Conservation (phyloP, 1,139 yeast species). For the Saccharomyces hybrid region DNA sequence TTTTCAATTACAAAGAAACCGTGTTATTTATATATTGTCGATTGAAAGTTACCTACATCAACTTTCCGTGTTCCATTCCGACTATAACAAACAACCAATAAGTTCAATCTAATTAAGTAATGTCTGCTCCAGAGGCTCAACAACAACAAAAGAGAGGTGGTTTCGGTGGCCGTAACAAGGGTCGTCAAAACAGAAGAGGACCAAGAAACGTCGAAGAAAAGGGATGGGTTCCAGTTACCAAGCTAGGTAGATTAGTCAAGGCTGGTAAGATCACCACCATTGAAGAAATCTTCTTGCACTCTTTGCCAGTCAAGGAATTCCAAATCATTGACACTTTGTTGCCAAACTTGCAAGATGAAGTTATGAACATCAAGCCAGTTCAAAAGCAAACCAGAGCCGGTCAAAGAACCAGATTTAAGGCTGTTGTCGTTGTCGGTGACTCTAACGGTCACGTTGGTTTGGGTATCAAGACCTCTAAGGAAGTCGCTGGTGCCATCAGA, state of each 20-base stretch:
- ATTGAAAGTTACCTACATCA: constrained; percentile 86
- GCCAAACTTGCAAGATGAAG: constrained; percentile 96
- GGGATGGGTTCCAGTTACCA: constrained; percentile 99
- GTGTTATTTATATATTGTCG: constrained; percentile 40
- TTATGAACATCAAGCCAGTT: constrained; percentile 99
- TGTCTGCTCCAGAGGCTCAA: constrained; percentile 51
- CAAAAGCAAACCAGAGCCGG: constrained; percentile 99
- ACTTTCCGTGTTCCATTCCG: constrained; percentile 90
- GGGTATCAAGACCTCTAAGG: constrained; percentile 99
- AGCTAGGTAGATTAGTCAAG: constrained; percentile 98
- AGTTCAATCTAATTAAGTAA: constrained; percentile 27
- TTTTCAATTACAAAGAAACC: neutral
- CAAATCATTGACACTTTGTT: constrained; percentile 95
- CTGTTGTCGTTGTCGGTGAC: constrained; percentile 99
- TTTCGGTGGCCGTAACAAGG: constrained; percentile 65
- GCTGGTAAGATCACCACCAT: constrained; percentile 95
- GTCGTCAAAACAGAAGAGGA: constrained; percentile 50
- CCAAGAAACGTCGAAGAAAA: constrained; percentile 88
- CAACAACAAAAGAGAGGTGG: constrained; percentile 45
- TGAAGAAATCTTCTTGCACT: constrained; percentile 98
- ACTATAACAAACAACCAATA: constrained; percentile 33
- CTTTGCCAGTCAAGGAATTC: constrained; percentile 98
- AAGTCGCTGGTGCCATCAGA: constrained; percentile 99
- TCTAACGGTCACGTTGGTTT: constrained; percentile 99
- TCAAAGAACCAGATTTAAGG: constrained; percentile 99